Percentiles rank a stretch among this genome's conserved stretches.
Evolutionary conservation across 2,329 filamentous ascomycete genomes (phyloP).

Genomic region (Cytospora leucostoma): DNA sequence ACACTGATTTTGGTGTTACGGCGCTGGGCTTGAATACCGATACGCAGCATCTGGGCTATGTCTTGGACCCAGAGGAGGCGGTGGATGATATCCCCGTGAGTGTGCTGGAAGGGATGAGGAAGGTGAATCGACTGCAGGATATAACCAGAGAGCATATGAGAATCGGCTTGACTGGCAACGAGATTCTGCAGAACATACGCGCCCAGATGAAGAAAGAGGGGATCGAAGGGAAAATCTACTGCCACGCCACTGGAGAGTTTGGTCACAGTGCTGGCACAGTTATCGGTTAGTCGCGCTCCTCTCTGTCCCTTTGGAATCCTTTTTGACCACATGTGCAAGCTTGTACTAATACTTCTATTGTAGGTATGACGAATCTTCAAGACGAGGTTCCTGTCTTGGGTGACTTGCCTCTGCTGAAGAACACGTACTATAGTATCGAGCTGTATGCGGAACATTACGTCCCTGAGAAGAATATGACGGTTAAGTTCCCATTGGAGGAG

Average conservation of each 20-base stretch:
- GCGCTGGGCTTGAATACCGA: conserved; percentile 51
- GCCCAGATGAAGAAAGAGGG: conserved; percentile 46
- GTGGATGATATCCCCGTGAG: conserved; percentile 45
- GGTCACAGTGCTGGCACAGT: conserved; percentile 51
- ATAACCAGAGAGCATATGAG: conserved; percentile 48
- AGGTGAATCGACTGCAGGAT: conserved; percentile 51
- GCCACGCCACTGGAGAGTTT: conserved; percentile 53
- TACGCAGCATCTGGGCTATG: conserved; percentile 53
- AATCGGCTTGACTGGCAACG: conserved; percentile 47
- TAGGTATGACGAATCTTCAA: conserved; percentile 54
- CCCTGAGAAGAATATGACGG: conserved; percentile 45
- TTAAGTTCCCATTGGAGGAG: conserved; percentile 52
- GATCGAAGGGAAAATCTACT: conserved; percentile 51
- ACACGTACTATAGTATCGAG: conserved; percentile 54
- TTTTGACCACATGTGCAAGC: background rate
- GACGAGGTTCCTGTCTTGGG: conserved; percentile 49
- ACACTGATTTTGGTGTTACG: conserved; percentile 52
- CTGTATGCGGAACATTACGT: conserved; percentile 51
- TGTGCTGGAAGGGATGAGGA: conserved; percentile 45
- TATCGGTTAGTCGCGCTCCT: conserved; percentile 41
- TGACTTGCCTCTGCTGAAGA: conserved; percentile 46
- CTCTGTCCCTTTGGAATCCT: background rate
- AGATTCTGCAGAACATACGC: conserved; percentile 43
- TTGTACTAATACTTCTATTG: background rate
- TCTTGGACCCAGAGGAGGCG: conserved; percentile 46